Conservation (phyloP, 805 yeast genomes). For the Suhomyces sp. region DNA sequence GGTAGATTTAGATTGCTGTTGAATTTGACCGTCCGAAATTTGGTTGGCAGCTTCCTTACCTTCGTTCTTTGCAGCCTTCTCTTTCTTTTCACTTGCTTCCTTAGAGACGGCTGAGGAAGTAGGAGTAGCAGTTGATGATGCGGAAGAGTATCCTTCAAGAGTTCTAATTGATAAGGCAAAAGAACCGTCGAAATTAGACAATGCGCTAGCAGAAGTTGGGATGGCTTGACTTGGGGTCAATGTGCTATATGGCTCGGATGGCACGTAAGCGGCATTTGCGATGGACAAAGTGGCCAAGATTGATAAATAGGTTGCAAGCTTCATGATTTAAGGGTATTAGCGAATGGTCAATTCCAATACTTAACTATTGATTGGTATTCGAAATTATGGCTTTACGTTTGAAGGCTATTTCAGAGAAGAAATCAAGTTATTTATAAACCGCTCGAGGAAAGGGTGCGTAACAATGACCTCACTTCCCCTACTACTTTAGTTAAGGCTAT, state of each 20-base stretch:
- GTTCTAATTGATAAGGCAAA: constrained; percentile 32
- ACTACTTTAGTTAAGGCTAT: not conserved
- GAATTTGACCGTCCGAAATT: constrained; percentile 60
- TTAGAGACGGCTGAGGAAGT: constrained; percentile 18
- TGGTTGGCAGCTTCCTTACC: constrained; percentile 9
- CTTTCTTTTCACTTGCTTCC: constrained; percentile 9
- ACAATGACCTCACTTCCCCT: not conserved
- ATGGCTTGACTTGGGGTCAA: constrained; percentile 30
- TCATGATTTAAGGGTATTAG: constrained; percentile 1
- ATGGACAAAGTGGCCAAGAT: constrained; percentile 3
- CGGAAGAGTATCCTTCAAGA: constrained; percentile 36
- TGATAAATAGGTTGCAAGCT: constrained; percentile 1
- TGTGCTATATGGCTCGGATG: constrained; percentile 26
- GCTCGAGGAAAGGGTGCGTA: not conserved
- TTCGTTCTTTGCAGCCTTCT: not conserved
- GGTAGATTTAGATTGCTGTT: constrained; percentile 26
- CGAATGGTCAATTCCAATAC: not conserved
- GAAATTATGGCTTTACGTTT: not conserved
- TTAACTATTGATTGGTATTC: not conserved
- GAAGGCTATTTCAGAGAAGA: not conserved
- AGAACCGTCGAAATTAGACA: constrained; percentile 26
- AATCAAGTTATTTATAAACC: not conserved
- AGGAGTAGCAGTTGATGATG: constrained; percentile 34
- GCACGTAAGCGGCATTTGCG: constrained; percentile 24
- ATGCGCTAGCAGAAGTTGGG: constrained; percentile 21